These are phyloP conservation scores for Cercospora nicotianae DNA, from an alignment of 2,329 filamentous ascomycete species.

Conservation along the genomic window DNA sequence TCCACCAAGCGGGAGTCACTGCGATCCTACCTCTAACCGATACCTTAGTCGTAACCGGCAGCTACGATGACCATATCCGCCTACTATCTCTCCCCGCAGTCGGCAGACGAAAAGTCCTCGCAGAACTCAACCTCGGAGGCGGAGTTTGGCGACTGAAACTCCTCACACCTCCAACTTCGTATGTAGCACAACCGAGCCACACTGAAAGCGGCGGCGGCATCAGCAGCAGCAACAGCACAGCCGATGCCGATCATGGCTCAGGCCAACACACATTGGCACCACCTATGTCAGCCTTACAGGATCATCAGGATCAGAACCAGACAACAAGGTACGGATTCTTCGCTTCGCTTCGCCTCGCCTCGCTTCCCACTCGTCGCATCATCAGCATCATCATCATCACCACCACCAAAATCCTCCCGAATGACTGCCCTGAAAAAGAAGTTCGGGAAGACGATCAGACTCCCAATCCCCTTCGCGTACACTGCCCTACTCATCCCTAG, in stretches of 20 bases:
- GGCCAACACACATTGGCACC: neutral
- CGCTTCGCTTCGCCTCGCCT: neutral
- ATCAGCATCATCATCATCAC: neutral
- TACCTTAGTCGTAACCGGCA: constrained; percentile 74
- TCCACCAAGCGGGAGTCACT: constrained; percentile 82
- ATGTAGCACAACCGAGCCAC: constrained; percentile 1
- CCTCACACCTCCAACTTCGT: constrained; percentile 40
- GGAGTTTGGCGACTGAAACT: constrained; percentile 86
- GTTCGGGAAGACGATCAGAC: neutral
- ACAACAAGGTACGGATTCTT: constrained; percentile 18
- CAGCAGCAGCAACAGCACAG: neutral
- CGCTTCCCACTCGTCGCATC: neutral
- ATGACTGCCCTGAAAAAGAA: neutral
- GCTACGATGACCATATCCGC: constrained; percentile 83
- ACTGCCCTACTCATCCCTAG: neutral
- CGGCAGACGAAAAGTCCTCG: constrained; percentile 55
- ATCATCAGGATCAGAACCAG: constrained; percentile 13
- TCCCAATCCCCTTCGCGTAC: neutral
- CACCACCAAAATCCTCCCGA: neutral
- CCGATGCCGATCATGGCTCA: neutral
- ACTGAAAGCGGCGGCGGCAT: neutral
- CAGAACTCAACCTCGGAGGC: constrained; percentile 67
- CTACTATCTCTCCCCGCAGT: constrained; percentile 54
- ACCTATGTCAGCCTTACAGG: constrained; percentile 11
- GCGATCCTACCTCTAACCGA: constrained; percentile 72